Evolutionary conservation across 345 rosid species (phyloP).

Genomic region (Sisymbrium altissimum): DNA sequence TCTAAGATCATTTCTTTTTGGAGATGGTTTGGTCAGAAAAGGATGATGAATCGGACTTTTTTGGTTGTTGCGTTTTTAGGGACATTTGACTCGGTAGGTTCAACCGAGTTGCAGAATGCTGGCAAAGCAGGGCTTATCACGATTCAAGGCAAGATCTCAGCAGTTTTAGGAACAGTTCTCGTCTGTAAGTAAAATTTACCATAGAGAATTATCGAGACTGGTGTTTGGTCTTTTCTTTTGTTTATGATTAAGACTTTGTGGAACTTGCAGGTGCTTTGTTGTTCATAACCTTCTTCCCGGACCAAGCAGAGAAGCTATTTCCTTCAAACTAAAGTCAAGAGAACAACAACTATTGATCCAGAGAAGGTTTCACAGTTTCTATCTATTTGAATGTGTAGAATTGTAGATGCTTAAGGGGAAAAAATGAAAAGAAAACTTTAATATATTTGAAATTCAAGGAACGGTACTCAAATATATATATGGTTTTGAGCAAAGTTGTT

Average conservation of each 20-base stretch:
- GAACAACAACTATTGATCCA: not conserved
- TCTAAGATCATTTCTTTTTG: not conserved
- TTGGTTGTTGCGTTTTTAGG: slow-evolving; percentile 40
- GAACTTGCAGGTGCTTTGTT: slow-evolving; percentile 71
- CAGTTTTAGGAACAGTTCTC: slow-evolving; percentile 87
- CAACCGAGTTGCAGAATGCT: slow-evolving; percentile 68
- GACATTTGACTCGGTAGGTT: slow-evolving; percentile 68
- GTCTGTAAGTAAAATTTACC: slow-evolving; percentile 58
- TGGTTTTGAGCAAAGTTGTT: slow-evolving; percentile 24
- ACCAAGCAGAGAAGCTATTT: slow-evolving; percentile 78
- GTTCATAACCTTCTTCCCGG: slow-evolving; percentile 82
- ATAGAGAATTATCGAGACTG: no score
- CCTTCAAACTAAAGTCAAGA: slow-evolving; percentile 48
- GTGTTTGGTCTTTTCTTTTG: not conserved
- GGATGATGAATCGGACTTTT: not conserved
- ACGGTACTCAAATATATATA: slow-evolving; percentile 4
- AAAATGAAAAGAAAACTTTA: not conserved
- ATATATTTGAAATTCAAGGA: not conserved
- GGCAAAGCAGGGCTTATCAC: slow-evolving; percentile 92
- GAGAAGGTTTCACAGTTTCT: slow-evolving; percentile 25
- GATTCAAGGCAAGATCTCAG: slow-evolving; percentile 89
- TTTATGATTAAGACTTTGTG: not conserved
- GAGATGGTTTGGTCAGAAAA: not conserved
- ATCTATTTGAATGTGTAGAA: slow-evolving; percentile 14
- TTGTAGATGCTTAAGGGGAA: slow-evolving; percentile 10